These are phyloP conservation scores for Trichoderma atroviride DNA, from an alignment of 2,329 filamentous ascomycete genomes.

Conservation along the genomic window DNA sequence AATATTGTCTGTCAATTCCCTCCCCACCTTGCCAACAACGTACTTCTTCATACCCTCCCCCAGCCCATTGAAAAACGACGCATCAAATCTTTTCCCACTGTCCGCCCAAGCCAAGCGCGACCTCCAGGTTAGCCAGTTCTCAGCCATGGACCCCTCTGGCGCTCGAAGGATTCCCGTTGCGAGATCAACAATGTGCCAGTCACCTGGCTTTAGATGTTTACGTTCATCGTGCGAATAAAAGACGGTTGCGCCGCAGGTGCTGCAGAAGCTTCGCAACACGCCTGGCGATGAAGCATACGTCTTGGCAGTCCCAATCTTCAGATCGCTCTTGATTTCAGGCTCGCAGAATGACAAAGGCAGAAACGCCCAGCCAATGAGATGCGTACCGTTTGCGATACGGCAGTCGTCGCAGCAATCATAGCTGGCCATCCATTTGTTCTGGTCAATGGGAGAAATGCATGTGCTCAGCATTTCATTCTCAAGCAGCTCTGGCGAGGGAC, in stretches of 20 bases:
- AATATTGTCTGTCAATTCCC: slow-evolving; percentile 28
- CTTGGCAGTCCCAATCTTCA: slow-evolving; percentile 49
- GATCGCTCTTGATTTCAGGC: slow-evolving; percentile 42
- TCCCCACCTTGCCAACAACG: slow-evolving; percentile 42
- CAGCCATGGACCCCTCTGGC: slow-evolving; percentile 47
- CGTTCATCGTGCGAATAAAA: slow-evolving; percentile 40
- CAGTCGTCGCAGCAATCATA: slow-evolving; percentile 51
- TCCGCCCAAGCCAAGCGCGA: slow-evolving; percentile 41
- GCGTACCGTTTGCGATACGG: slow-evolving; percentile 46
- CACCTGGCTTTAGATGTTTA: slow-evolving; percentile 35
- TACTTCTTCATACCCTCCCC: slow-evolving; percentile 44
- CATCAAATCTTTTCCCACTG: slow-evolving; percentile 44
- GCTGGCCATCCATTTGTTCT: slow-evolving; percentile 47
- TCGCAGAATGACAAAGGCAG: slow-evolving; percentile 43
- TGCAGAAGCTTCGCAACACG: slow-evolving; percentile 50
- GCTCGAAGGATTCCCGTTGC: slow-evolving; percentile 50
- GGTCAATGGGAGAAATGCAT: slow-evolving; percentile 43
- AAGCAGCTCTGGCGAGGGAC: slow-evolving; percentile 41
- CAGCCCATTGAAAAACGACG: slow-evolving; percentile 41
- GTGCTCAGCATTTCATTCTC: slow-evolving; percentile 37
- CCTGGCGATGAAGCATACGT: slow-evolving; percentile 45
- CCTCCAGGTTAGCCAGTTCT: slow-evolving; percentile 52
- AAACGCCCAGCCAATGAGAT: slow-evolving; percentile 48
- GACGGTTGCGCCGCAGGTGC: slow-evolving; percentile 49
- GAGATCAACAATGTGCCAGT: slow-evolving; percentile 45